A percentile compares a stretch with the other conserved stretches of the same genome.
These are phyloP conservation scores for Chamaecrista fasciculata DNA, from an alignment of 306 rosid species.

Conservation along the genomic window DNA sequence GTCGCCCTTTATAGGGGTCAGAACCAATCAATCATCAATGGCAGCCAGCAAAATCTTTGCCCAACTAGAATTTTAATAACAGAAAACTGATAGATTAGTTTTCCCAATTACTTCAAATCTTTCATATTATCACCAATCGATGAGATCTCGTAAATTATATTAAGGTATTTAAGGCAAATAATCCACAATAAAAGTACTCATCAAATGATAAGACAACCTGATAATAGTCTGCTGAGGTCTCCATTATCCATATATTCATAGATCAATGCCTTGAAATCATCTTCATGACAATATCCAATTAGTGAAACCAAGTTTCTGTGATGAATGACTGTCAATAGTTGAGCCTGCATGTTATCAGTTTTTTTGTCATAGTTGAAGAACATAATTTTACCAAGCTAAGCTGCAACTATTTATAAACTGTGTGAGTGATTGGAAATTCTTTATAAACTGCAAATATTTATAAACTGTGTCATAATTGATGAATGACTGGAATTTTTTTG, in stretches of 20 bases:
- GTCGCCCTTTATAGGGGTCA: no score
- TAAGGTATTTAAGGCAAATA: background rate
- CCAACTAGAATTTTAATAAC: no score
- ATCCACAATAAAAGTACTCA: background rate
- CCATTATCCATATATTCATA: slow-evolving; percentile 32
- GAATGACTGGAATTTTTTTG: no score
- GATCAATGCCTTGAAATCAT: slow-evolving; percentile 25
- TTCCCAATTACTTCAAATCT: no score
- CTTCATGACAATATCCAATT: slow-evolving; percentile 36
- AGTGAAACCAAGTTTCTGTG: slow-evolving; percentile 43
- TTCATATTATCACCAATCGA: background rate
- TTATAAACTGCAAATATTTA: no score
- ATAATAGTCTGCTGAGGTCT: slow-evolving; percentile 26
- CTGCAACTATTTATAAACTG: no score
- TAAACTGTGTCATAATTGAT: no score
- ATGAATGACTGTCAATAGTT: slow-evolving; percentile 40
- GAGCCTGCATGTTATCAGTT: slow-evolving; percentile 23
- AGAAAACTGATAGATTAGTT: no score
- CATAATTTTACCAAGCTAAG: background rate
- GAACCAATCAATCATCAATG: background rate
- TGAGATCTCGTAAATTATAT: background rate
- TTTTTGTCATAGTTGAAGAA: background rate
- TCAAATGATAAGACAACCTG: slow-evolving; percentile 12
- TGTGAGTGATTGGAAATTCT: background rate
- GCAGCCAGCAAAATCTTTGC: background rate